Base-by-base conservation (phyloP, 306 rosid species). In the Medicago lupulina region DNA sequence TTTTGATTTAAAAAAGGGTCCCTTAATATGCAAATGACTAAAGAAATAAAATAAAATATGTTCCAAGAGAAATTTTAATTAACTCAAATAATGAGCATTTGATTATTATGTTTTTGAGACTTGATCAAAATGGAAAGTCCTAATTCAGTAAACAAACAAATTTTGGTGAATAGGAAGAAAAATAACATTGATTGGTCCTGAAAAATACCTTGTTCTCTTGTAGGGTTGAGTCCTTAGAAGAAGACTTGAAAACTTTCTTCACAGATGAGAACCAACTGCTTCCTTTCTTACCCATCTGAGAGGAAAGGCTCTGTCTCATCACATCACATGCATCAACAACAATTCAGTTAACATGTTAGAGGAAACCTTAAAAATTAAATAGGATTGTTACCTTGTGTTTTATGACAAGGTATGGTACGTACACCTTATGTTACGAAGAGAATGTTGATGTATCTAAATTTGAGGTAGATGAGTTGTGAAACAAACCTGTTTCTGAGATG, bases 221-320 rank as follows among this genome's bases (percentile, higher is more conserved):
- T 57, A 44, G 74, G 63, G 88, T 82, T 74, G 82, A 76, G 46
- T 85, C 89, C 86, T 90, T 92, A 1, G 92, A 79, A 83, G 97
- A 85, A 49, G 86, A 79, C 79, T 87, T 90, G 83, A 95, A 92
- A 31, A 85, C 99, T 81, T 83, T 95, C 92, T 89, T 95, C 77
- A 95, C 97, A 0, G 97, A 81, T 1, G 97, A 90, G 83, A 95
- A 92, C 99, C 99, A 95, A 53, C 91, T 53, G 43, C 77, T 80
- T 80, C 93, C 85, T 86, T 95, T 95, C 92, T 92, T 95, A 67
- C 97, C 97, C 99, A 95, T 95, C 74, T 76, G 58, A 46, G 71
- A 59, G 36, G 54, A 82, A 77, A 62, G 11, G 75, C 82, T 73
- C 54, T 70, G 21, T 59, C 77, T 77, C 70, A 41, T 61, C 39